Percentiles rank a stretch among this genome's conserved stretches.
Evolutionary conservation across 2,329 filamentous ascomycete genomes (phyloP).

Genomic region (Fusarium scirpi): DNA sequence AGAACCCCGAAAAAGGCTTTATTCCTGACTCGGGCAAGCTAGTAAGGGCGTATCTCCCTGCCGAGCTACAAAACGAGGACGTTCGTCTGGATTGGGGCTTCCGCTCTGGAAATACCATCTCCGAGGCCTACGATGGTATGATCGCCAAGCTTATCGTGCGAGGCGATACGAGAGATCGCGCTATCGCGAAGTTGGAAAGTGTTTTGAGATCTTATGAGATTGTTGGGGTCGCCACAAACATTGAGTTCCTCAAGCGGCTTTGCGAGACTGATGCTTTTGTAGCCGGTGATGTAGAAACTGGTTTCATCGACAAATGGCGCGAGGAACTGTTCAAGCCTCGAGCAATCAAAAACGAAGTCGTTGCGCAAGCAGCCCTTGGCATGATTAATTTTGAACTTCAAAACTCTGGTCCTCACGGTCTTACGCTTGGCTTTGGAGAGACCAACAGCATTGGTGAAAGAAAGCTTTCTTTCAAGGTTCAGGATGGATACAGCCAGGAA

Average conservation of each 20-base stretch:
- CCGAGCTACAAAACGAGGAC: slow-evolving; percentile 67
- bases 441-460: slow-evolving; percentile 57
- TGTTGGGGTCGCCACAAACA: slow-evolving; percentile 92
- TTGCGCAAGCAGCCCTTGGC: slow-evolving; percentile 87
- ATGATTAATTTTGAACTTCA: slow-evolving; percentile 67
- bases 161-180: slow-evolving; percentile 80
- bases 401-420: slow-evolving; percentile 59
- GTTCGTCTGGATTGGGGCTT: slow-evolving; percentile 95
- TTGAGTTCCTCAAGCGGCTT: slow-evolving; percentile 93
- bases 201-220: slow-evolving; percentile 92
- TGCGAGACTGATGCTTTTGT: slow-evolving; percentile 87
- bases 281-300: slow-evolving; percentile 90
- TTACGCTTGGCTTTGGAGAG: slow-evolving; percentile 67
- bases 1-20: slow-evolving; percentile 92
- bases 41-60: slow-evolving; percentile 82
- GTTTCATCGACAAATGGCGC: slow-evolving; percentile 92
- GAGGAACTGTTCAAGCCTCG: slow-evolving; percentile 79
- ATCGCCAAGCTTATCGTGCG: slow-evolving; percentile 97
- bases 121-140: slow-evolving; percentile 97
- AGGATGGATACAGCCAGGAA: slow-evolving; percentile 73
- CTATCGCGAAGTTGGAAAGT: slow-evolving; percentile 82
- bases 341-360: slow-evolving; percentile 75
- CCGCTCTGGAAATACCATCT: slow-evolving; percentile 89
- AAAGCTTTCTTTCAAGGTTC: slow-evolving; percentile 64
- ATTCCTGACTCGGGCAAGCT: slow-evolving; percentile 93